Percentiles rank a stretch among this genome's conserved stretches.
Evolutionary conservation across 345 rosid species (phyloP).

Genomic region (Trapa incisa): DNA sequence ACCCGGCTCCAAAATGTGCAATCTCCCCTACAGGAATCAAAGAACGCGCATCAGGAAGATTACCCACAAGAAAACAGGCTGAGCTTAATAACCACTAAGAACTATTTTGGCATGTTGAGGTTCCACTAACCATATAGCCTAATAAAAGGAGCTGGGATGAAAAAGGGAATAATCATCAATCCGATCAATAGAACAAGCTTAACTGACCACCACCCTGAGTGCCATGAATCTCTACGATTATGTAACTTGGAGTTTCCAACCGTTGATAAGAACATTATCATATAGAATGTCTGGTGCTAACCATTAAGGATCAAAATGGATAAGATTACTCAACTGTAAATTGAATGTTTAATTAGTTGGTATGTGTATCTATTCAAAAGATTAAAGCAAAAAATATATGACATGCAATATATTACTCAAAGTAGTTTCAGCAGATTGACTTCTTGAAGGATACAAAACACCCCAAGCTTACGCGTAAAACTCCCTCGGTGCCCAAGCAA

Average conservation of each 20-base stretch:
- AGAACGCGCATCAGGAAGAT: not conserved
- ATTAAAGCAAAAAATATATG: not conserved
- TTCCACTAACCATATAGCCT: conserved; percentile 58
- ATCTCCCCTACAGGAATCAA: conserved; percentile 55
- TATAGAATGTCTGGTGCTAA: conserved; percentile 40
- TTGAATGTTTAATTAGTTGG: not conserved
- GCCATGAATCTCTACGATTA: conserved; percentile 64
- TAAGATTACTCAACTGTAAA: not conserved
- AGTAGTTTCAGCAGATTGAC: not conserved
- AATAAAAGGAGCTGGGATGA: conserved; percentile 57
- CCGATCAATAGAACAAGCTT: conserved; percentile 58
- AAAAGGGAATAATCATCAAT: conserved; percentile 48
- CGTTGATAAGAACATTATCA: conserved; percentile 66
- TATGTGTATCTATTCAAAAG: not conserved
- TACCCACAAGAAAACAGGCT: not conserved
- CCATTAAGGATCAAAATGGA: conserved; percentile 10
- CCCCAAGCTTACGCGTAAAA: conserved; percentile 89
- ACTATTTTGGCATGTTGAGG: not conserved
- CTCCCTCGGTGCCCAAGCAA: conserved; percentile 86
- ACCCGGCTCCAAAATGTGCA: conserved; percentile 99
- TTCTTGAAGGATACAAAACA: conserved; percentile 76
- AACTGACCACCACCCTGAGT: conserved; percentile 89
- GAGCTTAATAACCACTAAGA: not conserved
- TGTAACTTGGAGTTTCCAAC: conserved; percentile 51
- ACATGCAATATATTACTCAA: not conserved